Evolutionary conservation across 2,329 filamentous ascomycete genomes (phyloP).

Genomic region (Emmonsiellopsis sp.): DNA sequence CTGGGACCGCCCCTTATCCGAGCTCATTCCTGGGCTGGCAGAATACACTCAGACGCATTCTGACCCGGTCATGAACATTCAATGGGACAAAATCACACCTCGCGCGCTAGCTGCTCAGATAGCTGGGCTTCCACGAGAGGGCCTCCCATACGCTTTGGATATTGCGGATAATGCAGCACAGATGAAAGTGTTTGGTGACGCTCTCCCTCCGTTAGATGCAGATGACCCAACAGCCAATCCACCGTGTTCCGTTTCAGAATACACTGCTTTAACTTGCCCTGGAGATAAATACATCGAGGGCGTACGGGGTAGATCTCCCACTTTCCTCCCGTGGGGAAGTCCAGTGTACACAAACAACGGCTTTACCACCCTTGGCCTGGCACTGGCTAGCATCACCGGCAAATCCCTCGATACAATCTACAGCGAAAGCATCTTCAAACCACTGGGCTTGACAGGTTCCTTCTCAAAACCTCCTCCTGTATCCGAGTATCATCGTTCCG

Average conservation of each 20-base stretch:
- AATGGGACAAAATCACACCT: conserved; percentile 43
- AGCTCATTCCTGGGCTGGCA: conserved; percentile 36
- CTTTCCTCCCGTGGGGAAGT: conserved; percentile 36
- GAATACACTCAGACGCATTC: conserved; percentile 17
- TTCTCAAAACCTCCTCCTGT: conserved; percentile 23
- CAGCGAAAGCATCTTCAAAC: conserved; percentile 33
- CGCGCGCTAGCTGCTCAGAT: conserved; percentile 39
- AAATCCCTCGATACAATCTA: conserved; percentile 33
- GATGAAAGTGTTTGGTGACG: conserved; percentile 9
- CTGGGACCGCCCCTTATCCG: conserved; percentile 38
- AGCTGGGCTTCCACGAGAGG: conserved; percentile 31
- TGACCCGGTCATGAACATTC: conserved; percentile 25
- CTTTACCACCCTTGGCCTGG: conserved; percentile 37
- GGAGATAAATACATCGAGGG: conserved; percentile 21
- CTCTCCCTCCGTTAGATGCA: background rate
- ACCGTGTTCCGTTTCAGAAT: background rate
- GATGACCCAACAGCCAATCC: too few relatives aligned
- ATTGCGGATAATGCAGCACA: conserved; percentile 24
- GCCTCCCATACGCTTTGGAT: conserved; percentile 25
- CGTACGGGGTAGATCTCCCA: conserved; percentile 27
- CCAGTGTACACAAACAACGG: conserved; percentile 45
- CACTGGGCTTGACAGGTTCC: conserved; percentile 36
- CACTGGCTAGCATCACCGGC: conserved; percentile 38
- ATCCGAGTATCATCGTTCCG: background rate
- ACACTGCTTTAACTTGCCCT: conserved; percentile 11